These are phyloP conservation scores for Psilocybe subaeruginosa DNA, from an alignment of 768 basidiomycete genomes.

Conservation along the genomic window DNA sequence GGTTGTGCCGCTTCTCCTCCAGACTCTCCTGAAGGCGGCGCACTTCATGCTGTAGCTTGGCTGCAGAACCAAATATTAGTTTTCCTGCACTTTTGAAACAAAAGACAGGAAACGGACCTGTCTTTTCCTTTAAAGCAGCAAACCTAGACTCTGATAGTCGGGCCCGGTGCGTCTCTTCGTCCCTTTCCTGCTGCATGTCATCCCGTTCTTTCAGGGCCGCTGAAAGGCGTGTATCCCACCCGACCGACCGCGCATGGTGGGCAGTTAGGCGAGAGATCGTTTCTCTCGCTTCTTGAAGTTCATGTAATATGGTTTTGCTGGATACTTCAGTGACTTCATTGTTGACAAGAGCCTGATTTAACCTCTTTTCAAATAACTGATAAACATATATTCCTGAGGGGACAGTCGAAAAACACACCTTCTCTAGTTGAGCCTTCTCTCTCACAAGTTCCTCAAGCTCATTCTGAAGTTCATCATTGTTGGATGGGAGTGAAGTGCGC, in stretches of 20 bases:
- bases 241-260: constrained; percentile 70
- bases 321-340: constrained; percentile 82
- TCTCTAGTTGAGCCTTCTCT: constrained; percentile 67
- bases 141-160: constrained; percentile 69
- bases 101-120: constrained; percentile 43
- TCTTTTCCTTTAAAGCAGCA: constrained; percentile 66
- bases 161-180: constrained; percentile 68
- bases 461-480: constrained; percentile 22
- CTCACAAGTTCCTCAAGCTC: constrained; percentile 42
- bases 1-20: constrained; percentile 60
- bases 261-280: constrained; percentile 69
- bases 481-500: constrained; percentile 13
- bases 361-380: constrained; percentile 48
- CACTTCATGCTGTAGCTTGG: constrained; percentile 71
- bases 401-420: constrained; percentile 38
- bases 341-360: constrained; percentile 79
- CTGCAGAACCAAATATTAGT: constrained; percentile 35
- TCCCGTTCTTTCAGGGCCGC: constrained; percentile 75
- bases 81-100: not conserved
- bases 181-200: constrained; percentile 83
- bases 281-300: constrained; percentile 73
- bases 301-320: constrained; percentile 71
- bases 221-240: constrained; percentile 69
- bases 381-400: not conserved
- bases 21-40: constrained; percentile 64